A percentile compares a stretch with the other conserved stretches of the same genome.
Evolutionary conservation across 345 rosid species (phyloP).

Genomic region (Nephelium lappaceum): DNA sequence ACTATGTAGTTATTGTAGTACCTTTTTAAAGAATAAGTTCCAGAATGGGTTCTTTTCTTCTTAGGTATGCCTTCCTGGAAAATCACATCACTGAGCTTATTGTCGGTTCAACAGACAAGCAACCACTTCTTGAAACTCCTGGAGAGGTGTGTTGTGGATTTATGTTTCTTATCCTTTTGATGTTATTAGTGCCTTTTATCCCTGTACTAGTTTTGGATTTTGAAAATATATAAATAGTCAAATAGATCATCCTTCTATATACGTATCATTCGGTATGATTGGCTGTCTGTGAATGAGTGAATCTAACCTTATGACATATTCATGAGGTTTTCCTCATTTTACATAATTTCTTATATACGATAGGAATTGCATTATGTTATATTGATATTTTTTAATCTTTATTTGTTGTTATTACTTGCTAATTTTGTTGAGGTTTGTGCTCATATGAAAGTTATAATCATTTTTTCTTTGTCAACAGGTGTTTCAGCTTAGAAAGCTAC

Average conservation of each 20-base stretch:
- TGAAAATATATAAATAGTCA: background rate
- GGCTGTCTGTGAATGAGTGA: background rate
- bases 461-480: slow-evolving; percentile 47
- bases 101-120: slow-evolving; percentile 76
- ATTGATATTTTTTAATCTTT: slow-evolving; percentile 9
- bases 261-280: background rate
- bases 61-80: slow-evolving; percentile 60
- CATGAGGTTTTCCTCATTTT: background rate
- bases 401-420: slow-evolving; percentile 7
- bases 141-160: slow-evolving; percentile 62
- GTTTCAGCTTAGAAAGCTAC: slow-evolving; percentile 89
- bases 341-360: background rate
- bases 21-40: slow-evolving; percentile 11
- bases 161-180: slow-evolving; percentile 1
- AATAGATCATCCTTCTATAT: background rate
- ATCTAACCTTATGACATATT: background rate
- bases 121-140: slow-evolving; percentile 89
- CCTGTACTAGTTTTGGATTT: background rate
- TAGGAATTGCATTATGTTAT: background rate
- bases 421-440: background rate
- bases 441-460: background rate
- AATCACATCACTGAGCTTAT: slow-evolving; percentile 60
- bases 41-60: slow-evolving; percentile 4
- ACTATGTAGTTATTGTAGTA: slow-evolving; percentile 10
- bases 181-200: background rate